Evolutionary conservation across 73 alveolate species (phyloP).

Genomic region (Durusdinium trenchii): DNA sequence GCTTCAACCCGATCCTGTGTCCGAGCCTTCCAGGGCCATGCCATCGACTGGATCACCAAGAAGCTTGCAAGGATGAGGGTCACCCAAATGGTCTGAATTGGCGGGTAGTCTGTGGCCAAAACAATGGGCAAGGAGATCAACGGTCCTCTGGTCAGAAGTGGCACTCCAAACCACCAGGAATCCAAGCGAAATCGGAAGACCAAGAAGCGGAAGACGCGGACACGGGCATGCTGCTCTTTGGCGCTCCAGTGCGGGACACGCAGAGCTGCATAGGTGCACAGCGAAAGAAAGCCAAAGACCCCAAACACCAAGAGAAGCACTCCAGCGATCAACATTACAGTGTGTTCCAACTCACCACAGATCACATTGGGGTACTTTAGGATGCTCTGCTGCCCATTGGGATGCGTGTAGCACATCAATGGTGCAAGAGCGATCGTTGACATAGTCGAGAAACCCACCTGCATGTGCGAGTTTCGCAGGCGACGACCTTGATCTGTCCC

Average conservation of each 20-base stretch:
- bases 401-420: constrained; percentile 66
- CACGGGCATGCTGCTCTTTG: too few relatives aligned
- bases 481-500: background rate
- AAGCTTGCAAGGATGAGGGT: background rate
- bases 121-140: constrained; percentile 16
- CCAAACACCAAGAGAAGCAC: background rate
- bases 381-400: constrained; percentile 36
- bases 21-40: constrained; percentile 50
- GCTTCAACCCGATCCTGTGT: background rate
- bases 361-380: constrained; percentile 29
- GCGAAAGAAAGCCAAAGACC: constrained; percentile 26
- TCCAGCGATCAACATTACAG: constrained; percentile 29
- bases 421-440: constrained; percentile 41
- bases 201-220: too few relatives aligned
- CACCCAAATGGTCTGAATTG: background rate
- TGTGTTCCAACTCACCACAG: background rate
- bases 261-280: constrained; percentile 30
- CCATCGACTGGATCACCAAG: background rate
- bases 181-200: constrained; percentile 61
- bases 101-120: background rate
- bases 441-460: constrained; percentile 74
- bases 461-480: background rate
- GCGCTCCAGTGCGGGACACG: constrained; percentile 60
- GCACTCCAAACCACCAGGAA: constrained; percentile 54
- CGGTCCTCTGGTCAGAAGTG: constrained; percentile 6